Conservation (phyloP, 2,329 filamentous ascomycete species). For the Paracoccidioides lutzii region DNA sequence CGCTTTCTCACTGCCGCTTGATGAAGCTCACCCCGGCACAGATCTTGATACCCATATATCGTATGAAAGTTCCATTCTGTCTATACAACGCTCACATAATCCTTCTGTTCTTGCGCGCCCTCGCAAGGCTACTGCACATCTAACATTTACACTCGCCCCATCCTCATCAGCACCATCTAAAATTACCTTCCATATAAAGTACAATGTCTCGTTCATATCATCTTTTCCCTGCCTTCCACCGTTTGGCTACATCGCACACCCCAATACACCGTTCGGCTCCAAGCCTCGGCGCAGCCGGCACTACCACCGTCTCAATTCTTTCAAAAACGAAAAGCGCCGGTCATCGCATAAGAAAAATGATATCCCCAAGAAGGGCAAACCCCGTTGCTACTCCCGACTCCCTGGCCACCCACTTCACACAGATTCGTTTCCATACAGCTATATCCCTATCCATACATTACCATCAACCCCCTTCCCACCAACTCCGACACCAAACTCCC, state of each 20-base stretch:
- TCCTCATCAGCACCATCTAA: slow-evolving; percentile 9
- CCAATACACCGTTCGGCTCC: neutral
- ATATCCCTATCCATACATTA: slow-evolving; percentile 19
- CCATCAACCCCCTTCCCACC: slow-evolving; percentile 8
- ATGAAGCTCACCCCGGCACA: slow-evolving; percentile 15
- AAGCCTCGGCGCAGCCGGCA: slow-evolving; percentile 1
- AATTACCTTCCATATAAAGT: slow-evolving; percentile 30
- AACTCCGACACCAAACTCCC: slow-evolving; percentile 3
- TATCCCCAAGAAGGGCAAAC: neutral
- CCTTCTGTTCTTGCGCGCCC: slow-evolving; percentile 8
- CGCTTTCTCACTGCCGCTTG: slow-evolving; percentile 28
- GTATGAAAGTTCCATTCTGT: slow-evolving; percentile 10
- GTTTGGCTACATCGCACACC: slow-evolving; percentile 16
- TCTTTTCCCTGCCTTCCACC: slow-evolving; percentile 42
- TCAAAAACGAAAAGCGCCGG: neutral
- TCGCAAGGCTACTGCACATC: slow-evolving; percentile 15
- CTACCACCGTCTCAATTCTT: slow-evolving; percentile 6
- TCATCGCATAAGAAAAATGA: neutral
- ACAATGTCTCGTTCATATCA: slow-evolving; percentile 43
- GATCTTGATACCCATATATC: slow-evolving; percentile 6
- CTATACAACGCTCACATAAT: slow-evolving; percentile 8
- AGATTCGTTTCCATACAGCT: slow-evolving; percentile 21
- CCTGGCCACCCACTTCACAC: slow-evolving; percentile 28
- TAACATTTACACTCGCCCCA: slow-evolving; percentile 15
- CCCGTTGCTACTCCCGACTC: slow-evolving; percentile 15